Evolutionary conservation across 805 yeast species (phyloP), one percentile per base, ranked within the genome.

Genomic region (Danielia oregonensis): DNA sequence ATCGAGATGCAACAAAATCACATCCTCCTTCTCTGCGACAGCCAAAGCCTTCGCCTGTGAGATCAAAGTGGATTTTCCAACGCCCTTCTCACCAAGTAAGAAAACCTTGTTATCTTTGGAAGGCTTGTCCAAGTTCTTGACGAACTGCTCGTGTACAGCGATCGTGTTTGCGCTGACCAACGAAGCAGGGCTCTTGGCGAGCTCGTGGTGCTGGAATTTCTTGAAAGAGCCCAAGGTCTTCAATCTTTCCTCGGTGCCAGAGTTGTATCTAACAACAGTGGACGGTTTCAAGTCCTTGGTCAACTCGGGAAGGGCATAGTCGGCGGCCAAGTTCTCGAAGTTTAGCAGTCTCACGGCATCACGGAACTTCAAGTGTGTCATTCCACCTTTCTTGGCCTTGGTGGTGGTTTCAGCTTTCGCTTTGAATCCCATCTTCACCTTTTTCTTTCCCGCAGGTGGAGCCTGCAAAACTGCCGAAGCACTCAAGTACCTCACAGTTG

Each of bases 31-130:
- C 22, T 67, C 43, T 7, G 59, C 49, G 18, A 51, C 40, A 3
- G 78, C 72, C 30, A 84, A 57, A 0, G 82, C 76, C 27, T 82
- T 82, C 2, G 80, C 67, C 57, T 88, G 96, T 0, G 89, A 58
- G 30, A 88, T 49, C 24, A 81, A 51, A 0, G 86, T 76, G 3
- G 91, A 75, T 63, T 88, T 89, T 6, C 97, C 97, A 8, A 75
- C 70, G 31, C 96, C 96, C 28, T 74, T 61, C 36, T 73, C 79
- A 27, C 95, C 95, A 14, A 74, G 55, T n/a, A 86, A 41, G 19
- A 79, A 63, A 19, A 72, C 48, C 47, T 82, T 69, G 51, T 78
- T 82, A 9, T 59, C 44, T 10, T 46, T 48, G 1, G 72, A 51
- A 0, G 64, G 30, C 0, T 39, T 32, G 3, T 48, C 41, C 17